Base-by-base conservation (phyloP, 257 asterid genomes). In the Jacaranda copaia region DNA sequence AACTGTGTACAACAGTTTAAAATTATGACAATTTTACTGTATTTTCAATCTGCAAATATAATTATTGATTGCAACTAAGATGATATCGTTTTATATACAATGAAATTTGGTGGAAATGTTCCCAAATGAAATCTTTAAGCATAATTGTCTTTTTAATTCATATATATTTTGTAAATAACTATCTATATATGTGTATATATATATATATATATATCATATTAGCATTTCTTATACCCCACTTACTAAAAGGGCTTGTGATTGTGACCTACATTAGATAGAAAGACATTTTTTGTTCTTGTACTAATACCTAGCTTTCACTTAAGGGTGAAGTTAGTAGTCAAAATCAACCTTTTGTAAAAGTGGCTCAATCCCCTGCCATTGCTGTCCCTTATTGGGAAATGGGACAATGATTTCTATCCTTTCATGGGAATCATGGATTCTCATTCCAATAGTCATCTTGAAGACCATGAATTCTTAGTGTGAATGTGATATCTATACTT, bases 281-380 rank as follows among this genome's bases (percentile, higher is more conserved):
- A 77, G 85, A 79, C 55, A 80, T 61, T 20, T 62, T 79, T 76
- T 79, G 82, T 84, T 82, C 79, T 59, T 42, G 19, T 15, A 64
- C 74, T 6, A 73, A 61, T 66, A 40, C 61, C 38, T 46, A 10
- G 53, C 66, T 40, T 49, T 67, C 77, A 66, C 74, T 59, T 12
- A 32, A 60, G 55, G 72, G 70, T 74, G 81, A 72, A 52, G 46
- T 18, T 78, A 56, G 80, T 57, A 81, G 89, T 89, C 86, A 87
- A 83, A 77, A 83, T 85, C 87, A 85, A 42, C 67, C 79, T 83
- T 81, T 85, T 48, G 49, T 45, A 61, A 68, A 83, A 84, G 84
- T 39, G 76, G 79, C 51, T 73, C 66, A 79, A 45, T 79, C 35
- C 40, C 71, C 59, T 81, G 80, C 57, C 49, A 32, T 60, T 77